Conservation (phyloP, 2,329 filamentous ascomycete species). For the Stromatinia cepivora region DNA sequence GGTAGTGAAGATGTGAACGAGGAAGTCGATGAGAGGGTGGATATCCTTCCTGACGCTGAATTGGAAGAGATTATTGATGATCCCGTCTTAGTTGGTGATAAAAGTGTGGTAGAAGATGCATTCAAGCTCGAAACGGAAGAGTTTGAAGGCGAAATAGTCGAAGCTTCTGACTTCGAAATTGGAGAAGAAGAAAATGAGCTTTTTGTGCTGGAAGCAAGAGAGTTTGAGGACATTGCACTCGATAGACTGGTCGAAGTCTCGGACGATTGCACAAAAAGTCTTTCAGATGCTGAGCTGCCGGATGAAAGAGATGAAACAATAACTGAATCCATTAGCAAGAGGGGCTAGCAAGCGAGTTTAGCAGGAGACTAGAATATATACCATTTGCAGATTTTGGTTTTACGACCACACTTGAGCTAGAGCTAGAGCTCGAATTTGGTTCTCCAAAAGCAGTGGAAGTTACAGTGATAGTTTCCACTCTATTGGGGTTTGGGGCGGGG, state of each 20-base stretch:
- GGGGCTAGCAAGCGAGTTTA: background rate
- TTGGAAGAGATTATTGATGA: background rate
- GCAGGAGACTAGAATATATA: background rate
- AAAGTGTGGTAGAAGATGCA: background rate
- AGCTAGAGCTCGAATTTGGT: background rate
- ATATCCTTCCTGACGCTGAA: background rate
- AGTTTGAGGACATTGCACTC: background rate
- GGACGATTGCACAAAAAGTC: background rate
- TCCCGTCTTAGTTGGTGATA: background rate
- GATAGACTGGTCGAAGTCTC: background rate
- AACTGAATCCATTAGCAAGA: background rate
- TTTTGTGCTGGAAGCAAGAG: background rate
- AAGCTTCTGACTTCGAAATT: background rate
- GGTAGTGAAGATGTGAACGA: background rate
- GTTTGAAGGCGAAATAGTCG: background rate
- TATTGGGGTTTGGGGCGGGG: background rate
- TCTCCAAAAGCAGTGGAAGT: background rate
- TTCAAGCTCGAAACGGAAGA: background rate
- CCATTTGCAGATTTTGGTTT: background rate
- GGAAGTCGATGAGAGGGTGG: too few relatives aligned
- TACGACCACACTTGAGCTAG: background rate
- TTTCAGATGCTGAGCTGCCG: background rate
- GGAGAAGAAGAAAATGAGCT: background rate
- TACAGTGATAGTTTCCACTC: background rate
- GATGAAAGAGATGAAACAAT: background rate